phyloP scores from a whole-genome alignment of 108 stramenopile species.

The Skeletonema costatum region DNA sequence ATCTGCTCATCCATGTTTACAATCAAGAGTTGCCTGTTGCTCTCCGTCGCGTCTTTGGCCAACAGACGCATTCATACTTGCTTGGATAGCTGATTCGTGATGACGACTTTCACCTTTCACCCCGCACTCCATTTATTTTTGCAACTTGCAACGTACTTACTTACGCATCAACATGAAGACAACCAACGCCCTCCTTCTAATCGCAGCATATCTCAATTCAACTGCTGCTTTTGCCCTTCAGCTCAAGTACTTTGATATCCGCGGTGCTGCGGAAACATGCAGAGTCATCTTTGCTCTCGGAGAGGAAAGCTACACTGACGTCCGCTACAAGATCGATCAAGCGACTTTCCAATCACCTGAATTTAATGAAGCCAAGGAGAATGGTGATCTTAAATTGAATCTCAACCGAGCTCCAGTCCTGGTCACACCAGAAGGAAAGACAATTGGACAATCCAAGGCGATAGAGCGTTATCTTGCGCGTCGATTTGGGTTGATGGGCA shows the following conservation, averaged over 20 bases:
- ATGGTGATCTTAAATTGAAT: conserved; percentile 62
- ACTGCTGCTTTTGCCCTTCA: conserved; percentile 34
- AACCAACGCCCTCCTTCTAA: conserved; percentile 16
- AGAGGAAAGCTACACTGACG: conserved; percentile 49
- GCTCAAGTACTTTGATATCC: conserved; percentile 59
- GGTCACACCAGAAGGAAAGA: conserved; percentile 40
- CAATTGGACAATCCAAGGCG: conserved; percentile 69
- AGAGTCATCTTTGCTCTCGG: conserved; percentile 53
- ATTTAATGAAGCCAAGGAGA: conserved; percentile 58
- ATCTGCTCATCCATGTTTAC: background rate
- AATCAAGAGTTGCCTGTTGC: too few species aligned
- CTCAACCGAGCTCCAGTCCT: conserved; percentile 64
- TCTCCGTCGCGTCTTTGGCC: too few species aligned
- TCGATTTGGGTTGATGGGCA: conserved; percentile 55
- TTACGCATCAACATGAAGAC: background rate
- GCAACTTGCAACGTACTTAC: too few species aligned
- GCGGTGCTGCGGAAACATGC: conserved; percentile 61
- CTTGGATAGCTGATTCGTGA: too few species aligned
- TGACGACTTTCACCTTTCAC: too few species aligned
- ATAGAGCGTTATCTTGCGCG: conserved; percentile 62
- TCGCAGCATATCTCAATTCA: conserved; percentile 11
- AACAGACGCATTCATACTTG: too few species aligned
- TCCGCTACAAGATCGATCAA: conserved; percentile 44
- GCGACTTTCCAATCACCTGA: conserved; percentile 49
- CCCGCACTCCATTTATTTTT: background rate